Evolutionary conservation across 2,329 filamentous ascomycete genomes (phyloP).

Genomic region (Aspergillus oerlinghausenensis): DNA sequence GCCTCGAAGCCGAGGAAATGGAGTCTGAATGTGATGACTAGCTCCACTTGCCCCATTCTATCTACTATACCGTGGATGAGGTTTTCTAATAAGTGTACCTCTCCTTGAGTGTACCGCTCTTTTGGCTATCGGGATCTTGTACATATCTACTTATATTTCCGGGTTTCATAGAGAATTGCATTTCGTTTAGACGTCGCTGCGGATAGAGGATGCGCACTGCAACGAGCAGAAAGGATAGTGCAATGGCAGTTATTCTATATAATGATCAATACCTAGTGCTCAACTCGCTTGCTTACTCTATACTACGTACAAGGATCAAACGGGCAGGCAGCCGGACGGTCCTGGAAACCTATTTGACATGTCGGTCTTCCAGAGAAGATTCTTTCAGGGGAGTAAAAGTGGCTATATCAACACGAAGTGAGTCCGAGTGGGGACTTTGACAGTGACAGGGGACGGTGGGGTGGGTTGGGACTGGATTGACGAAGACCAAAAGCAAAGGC

Average conservation of each 20-base stretch:
- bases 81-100: background rate
- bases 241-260: background rate
- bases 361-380: background rate
- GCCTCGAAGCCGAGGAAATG: constrained; percentile 39
- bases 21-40: constrained; percentile 41
- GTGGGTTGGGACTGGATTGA: background rate
- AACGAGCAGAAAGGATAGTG: background rate
- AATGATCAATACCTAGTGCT: constrained; percentile 2
- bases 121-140: background rate
- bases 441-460: too few species aligned
- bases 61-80: too few species aligned
- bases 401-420: background rate
- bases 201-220: background rate
- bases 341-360: background rate
- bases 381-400: background rate
- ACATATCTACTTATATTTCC: background rate
- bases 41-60: too few species aligned
- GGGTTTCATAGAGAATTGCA: background rate
- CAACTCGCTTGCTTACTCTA: constrained; percentile 5
- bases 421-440: background rate
- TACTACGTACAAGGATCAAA: constrained; percentile 9
- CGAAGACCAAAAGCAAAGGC: constrained; percentile 10
- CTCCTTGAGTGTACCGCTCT: background rate
- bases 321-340: background rate
- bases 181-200: background rate